Evolutionary conservation across 2,329 filamentous ascomycete species (phyloP).

Genomic region (Trichoderma sp.): DNA sequence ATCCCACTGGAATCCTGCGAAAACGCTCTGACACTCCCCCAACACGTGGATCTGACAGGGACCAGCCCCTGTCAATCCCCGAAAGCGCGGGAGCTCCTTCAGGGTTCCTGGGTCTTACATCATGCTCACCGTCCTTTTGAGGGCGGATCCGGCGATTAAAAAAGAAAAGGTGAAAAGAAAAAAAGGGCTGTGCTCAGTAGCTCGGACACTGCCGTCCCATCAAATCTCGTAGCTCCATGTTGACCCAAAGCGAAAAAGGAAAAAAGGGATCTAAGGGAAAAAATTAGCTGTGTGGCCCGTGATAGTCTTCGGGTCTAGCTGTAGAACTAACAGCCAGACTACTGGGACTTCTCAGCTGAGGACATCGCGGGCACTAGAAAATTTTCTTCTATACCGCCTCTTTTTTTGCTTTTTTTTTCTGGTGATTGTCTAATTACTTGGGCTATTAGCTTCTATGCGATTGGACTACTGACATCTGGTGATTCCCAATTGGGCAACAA

Average conservation of each 20-base stretch:
- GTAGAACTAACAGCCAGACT: neutral
- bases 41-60: slow-evolving; percentile 1
- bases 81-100: neutral
- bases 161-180: neutral
- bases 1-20: neutral
- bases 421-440: neutral
- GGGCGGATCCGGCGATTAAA: neutral
- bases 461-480: neutral
- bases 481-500: neutral
- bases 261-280: neutral
- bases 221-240: neutral
- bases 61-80: neutral
- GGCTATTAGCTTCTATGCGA: neutral
- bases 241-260: neutral
- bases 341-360: neutral
- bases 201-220: neutral
- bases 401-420: neutral
- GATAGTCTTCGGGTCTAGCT: neutral
- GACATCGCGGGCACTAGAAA: slow-evolving; percentile 1
- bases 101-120: slow-evolving; percentile 12
- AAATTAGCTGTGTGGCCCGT: neutral
- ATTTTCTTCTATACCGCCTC: neutral
- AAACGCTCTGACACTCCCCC: neutral
- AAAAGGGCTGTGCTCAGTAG: neutral
- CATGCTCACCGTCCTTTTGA: slow-evolving; percentile 4